Base-by-base conservation (phyloP, 306 rosid species). In the Geum urbanum region DNA sequence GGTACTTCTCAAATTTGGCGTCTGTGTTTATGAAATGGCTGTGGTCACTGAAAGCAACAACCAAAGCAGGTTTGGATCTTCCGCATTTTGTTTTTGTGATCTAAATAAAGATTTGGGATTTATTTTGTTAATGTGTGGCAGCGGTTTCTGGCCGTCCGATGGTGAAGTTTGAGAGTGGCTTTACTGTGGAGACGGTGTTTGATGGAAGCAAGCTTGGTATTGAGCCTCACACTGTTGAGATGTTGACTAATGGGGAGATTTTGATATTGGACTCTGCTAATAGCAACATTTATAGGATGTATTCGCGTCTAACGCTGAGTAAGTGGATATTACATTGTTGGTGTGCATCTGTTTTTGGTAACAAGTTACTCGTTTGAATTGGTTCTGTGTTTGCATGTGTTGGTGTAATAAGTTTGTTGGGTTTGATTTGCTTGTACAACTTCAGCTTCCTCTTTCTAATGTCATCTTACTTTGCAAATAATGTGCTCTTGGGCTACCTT, bases 191-290 rank as follows among this genome's bases (percentile, higher is more conserved):
- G 92, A 92, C 97, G 5, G 97, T 92, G 82, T 92, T 92, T 68
- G 97, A 92, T 84, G 97, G 97, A 66, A 92, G 96, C 80, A 92
- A 92, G 85, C 97, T 87, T 74, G 97, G 96, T 56, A 81, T 92
- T 63, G 97, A 92, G 84, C 97, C 97, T 77, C 84, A 86, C 83
- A 83, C 92, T 7, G 90, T 92, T 63, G 96, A 92, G 84, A 78
- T 89, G 64, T 77, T 92, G 69, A 82, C 94, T 22, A 84, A 70
- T 78, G 97, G 92, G 74, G 96, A 92, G 78, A 92, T 92, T 87
- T 85, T 92, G 57, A 87, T 92, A 81, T 84, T 92, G 59, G 96
- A 92, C 73, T 92, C 97, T 7, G 86, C 90, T 62, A 92, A 89
- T 72, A 89, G 86, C 60, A 89, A 92, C 76, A 74, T 89, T 54